Evolutionary conservation across 2,329 filamentous ascomycete genomes (phyloP).

Genomic region (Daldinia sp.): DNA sequence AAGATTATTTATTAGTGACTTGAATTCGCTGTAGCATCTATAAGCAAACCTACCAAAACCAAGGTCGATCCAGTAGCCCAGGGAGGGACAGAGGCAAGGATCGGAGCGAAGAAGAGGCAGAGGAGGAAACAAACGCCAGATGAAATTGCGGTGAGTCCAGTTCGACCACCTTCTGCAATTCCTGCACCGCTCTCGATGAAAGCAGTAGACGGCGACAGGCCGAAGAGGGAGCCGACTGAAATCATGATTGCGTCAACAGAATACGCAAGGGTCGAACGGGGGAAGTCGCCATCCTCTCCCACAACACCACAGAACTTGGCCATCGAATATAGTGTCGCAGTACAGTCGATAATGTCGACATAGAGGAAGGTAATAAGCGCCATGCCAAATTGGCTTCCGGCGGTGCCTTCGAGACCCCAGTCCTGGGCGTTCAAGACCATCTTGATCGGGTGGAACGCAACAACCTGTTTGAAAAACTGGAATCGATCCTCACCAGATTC

Average conservation of each 20-base stretch:
- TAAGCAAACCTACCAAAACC: constrained; percentile 61
- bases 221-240: constrained; percentile 74
- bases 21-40: neutral
- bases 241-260: constrained; percentile 76
- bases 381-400: constrained; percentile 70
- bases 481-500: constrained; percentile 70
- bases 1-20: constrained; percentile 2
- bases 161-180: constrained; percentile 77
- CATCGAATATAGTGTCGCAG: constrained; percentile 83
- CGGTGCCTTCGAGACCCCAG: constrained; percentile 66
- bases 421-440: constrained; percentile 69
- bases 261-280: constrained; percentile 82
- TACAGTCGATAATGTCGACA: constrained; percentile 81
- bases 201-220: constrained; percentile 74
- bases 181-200: constrained; percentile 81
- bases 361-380: constrained; percentile 82
- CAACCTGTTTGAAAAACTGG: constrained; percentile 76
- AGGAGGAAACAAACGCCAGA: constrained; percentile 75
- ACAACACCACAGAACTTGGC: constrained; percentile 75
- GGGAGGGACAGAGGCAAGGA: constrained; percentile 79
- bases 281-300: constrained; percentile 79
- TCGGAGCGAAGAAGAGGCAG: constrained; percentile 77
- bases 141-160: constrained; percentile 74
- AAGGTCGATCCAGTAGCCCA: constrained; percentile 81
- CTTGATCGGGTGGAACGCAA: constrained; percentile 75